Evolutionary conservation across 75 land plant genomes (phyloP), one percentile per base, ranked within the genome.

Genomic region (Chamaecyparis obtusa): DNA sequence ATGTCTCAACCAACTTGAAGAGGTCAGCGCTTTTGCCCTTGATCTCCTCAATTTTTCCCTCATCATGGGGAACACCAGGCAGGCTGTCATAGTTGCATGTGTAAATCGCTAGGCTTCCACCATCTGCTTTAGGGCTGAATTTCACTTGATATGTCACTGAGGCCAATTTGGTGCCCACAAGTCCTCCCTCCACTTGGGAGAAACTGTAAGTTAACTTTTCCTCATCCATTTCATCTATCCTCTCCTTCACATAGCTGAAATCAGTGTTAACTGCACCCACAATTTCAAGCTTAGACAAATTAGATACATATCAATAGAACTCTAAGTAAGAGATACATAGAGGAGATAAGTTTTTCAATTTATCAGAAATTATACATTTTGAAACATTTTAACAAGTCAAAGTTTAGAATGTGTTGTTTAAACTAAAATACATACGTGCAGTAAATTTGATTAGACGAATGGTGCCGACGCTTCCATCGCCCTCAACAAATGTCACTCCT

Each of bases 1-100:
- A 89, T 1, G 55, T 86, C 75, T 90, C 90, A 5, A 90, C 80
- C 41, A 86, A 88, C 84, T 90, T 90, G 89, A 75, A 81, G 71
- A 89, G 69, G 39, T 55, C 86, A 0, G n/a, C 82, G 7, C 84
- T 37, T 13, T 27, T 69, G 1, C 87, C 90, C 86, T 92, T 89
- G 4, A 86, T 77, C 33, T 43, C 84, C 43, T 87, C 71, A 64
- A 86, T 60, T 51, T 90, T 85, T 15, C 87, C 91, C 9, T 89
- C 91, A n/a, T 60, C 69, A 11, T 74, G 83, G 3, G 21, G 24
- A 77, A 13, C 19, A 27, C 48, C 85, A 21, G 88, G 46, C 27
- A 54, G 64, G 2, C 87, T 60, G 43, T 86, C 79, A 37, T 85
- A 87, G 21, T 85, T 36, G 85, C 84, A 78, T n/a, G 72, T 83